These are phyloP conservation scores for Amylostereum chailletii DNA, from an alignment of 1,284 basidiomycete species.

Conservation along the genomic window DNA sequence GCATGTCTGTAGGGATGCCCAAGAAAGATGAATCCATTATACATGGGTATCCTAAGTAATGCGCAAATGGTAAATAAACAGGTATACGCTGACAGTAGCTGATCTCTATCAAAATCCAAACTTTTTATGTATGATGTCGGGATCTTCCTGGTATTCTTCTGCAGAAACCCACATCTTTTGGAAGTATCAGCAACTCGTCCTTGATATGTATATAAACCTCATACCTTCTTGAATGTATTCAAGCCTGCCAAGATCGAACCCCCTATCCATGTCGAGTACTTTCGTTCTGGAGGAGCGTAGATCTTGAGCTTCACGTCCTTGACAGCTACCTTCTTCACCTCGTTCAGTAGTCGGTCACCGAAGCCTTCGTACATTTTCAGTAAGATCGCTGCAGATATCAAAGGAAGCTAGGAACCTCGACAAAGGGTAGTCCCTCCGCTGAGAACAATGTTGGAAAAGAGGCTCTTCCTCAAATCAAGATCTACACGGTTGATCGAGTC, in stretches of 20 bases:
- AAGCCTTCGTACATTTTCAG: constrained; percentile 53
- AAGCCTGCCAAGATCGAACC: constrained; percentile 93
- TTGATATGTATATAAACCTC: constrained; percentile 8
- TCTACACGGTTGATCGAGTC: constrained; percentile 84
- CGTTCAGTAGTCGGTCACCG: constrained; percentile 90
- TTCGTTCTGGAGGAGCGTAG: constrained; percentile 98
- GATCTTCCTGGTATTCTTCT: constrained; percentile 99
- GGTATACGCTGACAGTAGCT: constrained; percentile 11
- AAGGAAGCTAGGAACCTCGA: constrained; percentile 48
- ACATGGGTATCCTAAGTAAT: constrained; percentile 23
- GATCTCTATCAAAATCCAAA: constrained; percentile 50
- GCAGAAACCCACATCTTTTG: constrained; percentile 96
- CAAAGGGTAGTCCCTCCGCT: constrained; percentile 95
- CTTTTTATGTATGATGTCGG: constrained; percentile 94
- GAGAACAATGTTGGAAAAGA: constrained; percentile 95
- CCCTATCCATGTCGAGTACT: constrained; percentile 99
- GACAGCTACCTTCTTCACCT: constrained; percentile 93
- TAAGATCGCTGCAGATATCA: constrained; percentile 2
- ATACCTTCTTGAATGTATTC: constrained; percentile 95
- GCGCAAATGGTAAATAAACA: constrained; percentile 18
- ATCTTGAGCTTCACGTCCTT: constrained; percentile 99
- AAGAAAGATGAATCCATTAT: constrained; percentile 2
- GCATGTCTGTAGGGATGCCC: no score
- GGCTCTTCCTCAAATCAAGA: constrained; percentile 86
- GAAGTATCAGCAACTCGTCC: constrained; percentile 4